Percentiles rank a stretch among this genome's conserved stretches.
These are phyloP conservation scores for Glaciozyma antarctica DNA, from an alignment of 768 basidiomycete genomes.

Conservation along the genomic window DNA sequence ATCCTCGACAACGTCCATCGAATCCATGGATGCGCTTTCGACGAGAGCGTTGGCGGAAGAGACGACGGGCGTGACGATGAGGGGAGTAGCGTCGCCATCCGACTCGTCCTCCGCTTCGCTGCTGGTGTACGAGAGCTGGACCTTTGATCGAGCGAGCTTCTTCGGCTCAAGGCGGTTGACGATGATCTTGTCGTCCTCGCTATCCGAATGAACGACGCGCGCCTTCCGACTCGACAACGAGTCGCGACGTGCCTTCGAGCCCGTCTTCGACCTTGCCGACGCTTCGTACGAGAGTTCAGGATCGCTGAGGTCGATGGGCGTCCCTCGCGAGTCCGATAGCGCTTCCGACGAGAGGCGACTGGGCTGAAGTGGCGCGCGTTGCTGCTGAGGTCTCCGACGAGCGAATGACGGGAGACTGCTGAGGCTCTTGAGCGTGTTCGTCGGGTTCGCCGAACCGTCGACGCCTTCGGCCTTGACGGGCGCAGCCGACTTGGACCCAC, in stretches of 20 bases:
- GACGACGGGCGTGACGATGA: neutral
- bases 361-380: neutral
- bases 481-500: neutral
- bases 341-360: slow-evolving; percentile 23
- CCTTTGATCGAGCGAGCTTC: neutral
- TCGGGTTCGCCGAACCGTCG: too few relatives aligned
- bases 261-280: neutral
- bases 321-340: slow-evolving; percentile 15
- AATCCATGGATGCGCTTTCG: neutral
- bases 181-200: neutral
- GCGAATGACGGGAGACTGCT: neutral
- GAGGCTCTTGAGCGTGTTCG: neutral
- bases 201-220: slow-evolving; percentile 1
- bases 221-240: neutral
- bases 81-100: neutral
- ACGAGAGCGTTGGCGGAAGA: neutral
- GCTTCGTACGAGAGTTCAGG: neutral
- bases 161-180: neutral
- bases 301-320: neutral
- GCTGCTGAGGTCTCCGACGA: neutral
- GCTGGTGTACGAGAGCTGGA: slow-evolving; percentile 23
- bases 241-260: neutral
- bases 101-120: slow-evolving; percentile 25
- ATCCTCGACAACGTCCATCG: neutral
- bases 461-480: slow-evolving; percentile 5